Evolutionary conservation across 495 filamentous ascomycete species (phyloP), one percentile per base, ranked within the genome.

Genomic region (Penicillium bialowiezense): DNA sequence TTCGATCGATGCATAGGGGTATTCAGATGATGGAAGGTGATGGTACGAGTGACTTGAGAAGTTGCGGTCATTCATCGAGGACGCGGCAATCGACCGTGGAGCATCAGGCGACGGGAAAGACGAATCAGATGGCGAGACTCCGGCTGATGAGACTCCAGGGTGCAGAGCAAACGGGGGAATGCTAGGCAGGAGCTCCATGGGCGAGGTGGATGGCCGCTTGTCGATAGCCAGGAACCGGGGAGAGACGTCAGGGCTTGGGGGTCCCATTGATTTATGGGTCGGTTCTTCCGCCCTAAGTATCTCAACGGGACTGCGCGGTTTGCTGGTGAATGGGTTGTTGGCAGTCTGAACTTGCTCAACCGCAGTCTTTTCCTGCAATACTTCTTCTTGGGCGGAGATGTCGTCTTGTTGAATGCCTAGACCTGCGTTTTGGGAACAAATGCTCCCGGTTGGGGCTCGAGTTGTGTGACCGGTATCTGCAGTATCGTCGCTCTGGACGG

Each of bases 1-100:
- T 48, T 95, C 90, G 18, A 90, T 78, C 6, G 91, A 95, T 15
- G 84, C 76, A 42, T 90, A 85, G 77, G 51, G 81, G 72, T 70
- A 84, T 72, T 61, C 72, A 1, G 43, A 17, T 32, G 63, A 78
- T 18, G 81, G 81, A 32, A 85, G 83, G 48, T 91, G 85, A 3
- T 83, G 54, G 85, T 75, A 68, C 0, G 69, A 69, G 37, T 66
- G 62, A 34, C 62, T 70, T 33, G 67, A 72, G 42, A 70, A 69
- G 24, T 67, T 68, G 28, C 68, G 71, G 28, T 77, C 73, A 13
- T 63, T 68, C 40, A 70, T 70, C 7, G 69, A 67, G 20, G 79
- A 33, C 64, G 81, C 52, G 64, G 84, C 58, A 70, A 78, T 55
- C 68, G 84, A 56, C 65, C 85, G 50, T 70, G 83, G 62, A 72